Base-by-base conservation (phyloP, 768 basidiomycete genomes). In the Mycena albidolilacea region DNA sequence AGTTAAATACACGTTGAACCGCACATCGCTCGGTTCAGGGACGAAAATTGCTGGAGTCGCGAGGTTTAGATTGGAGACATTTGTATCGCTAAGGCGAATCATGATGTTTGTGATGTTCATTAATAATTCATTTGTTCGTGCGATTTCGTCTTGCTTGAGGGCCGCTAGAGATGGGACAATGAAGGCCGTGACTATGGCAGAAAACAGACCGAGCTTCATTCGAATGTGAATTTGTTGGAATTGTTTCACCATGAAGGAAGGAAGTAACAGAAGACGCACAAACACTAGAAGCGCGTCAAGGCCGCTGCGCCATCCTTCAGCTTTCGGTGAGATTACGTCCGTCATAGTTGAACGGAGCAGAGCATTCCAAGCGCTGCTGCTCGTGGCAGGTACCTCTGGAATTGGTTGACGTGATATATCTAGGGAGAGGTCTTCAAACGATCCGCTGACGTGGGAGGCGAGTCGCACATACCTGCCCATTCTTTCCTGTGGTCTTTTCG, bases 281-380 rank as follows among this genome's bases (percentile, higher is more conserved):
- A 77, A 77, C 19, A 77, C 72, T 30, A 77, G 75, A 1, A 75
- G 69, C 3, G 75, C 73, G 30, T 77, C 77, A 1, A 77, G 68
- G 6, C 70, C 72, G 11, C 72, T 69, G 12, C 77, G 69, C 75
- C 75, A 75, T 23, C 77, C 63, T 9, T 77, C 77, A 12, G 73
- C 63, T n/a, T 67, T 68, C 7, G 77, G 77, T 43, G 69, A 38
- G 8, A 74, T 69, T 2, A 21, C 21, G 35, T 71, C 64, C 5
- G 61, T 19, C 23, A 70, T 17, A 2, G 71, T 69, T 0, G 77
- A 77, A 1, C 66, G 54, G 0, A 77, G 65, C 30, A 77, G 52
- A 7, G 77, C 75, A 54, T 74, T 74, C 77, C 77, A 77, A 4
- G 77, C 77, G 23, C 72, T 74, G 48, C 70, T 65, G 59, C 77